Evolutionary conservation across 2,329 filamentous ascomycete genomes (phyloP).

Genomic region (Cladosporium sp.): DNA sequence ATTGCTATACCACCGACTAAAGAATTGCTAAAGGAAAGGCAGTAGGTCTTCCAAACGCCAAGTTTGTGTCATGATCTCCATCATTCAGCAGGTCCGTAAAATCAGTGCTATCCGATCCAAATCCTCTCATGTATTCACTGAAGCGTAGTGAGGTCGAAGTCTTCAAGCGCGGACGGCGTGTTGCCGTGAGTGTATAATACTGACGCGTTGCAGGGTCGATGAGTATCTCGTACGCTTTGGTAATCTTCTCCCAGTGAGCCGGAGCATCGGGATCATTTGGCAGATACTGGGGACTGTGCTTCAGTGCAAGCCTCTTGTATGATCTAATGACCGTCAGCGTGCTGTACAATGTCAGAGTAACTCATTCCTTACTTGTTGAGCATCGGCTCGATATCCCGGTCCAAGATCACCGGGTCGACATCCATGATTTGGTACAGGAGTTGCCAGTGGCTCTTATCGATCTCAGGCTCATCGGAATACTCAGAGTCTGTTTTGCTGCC

Average conservation of each 20-base stretch:
- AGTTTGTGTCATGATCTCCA: not conserved
- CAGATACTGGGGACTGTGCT: slow-evolving; percentile 25
- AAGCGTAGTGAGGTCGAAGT: not conserved
- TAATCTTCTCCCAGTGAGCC: slow-evolving; percentile 29
- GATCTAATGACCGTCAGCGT: slow-evolving; percentile 18
- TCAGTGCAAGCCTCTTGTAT: slow-evolving; percentile 23
- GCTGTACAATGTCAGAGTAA: not conserved
- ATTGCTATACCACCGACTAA: no score
- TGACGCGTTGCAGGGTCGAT: slow-evolving; percentile 24
- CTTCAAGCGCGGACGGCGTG: not conserved
- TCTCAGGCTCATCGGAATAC: not conserved
- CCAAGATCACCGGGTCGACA: slow-evolving; percentile 25
- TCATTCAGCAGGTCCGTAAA: not conserved
- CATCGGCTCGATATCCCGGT: slow-evolving; percentile 20
- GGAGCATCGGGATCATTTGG: slow-evolving; percentile 30
- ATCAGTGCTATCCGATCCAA: not conserved
- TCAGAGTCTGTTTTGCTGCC: not conserved
- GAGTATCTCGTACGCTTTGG: slow-evolving; percentile 28
- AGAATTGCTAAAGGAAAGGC: no score
- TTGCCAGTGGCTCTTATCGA: slow-evolving; percentile 22
- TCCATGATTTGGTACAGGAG: slow-evolving; percentile 31
- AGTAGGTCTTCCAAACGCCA: not conserved
- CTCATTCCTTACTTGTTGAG: slow-evolving; percentile 23
- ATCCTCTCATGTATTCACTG: not conserved
- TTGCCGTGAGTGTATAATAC: slow-evolving; percentile 14